A percentile compares a stretch with the other conserved stretches of the same genome.
phyloP scores from a whole-genome alignment of 331 rosid genomes.

The Malus hybrid region DNA sequence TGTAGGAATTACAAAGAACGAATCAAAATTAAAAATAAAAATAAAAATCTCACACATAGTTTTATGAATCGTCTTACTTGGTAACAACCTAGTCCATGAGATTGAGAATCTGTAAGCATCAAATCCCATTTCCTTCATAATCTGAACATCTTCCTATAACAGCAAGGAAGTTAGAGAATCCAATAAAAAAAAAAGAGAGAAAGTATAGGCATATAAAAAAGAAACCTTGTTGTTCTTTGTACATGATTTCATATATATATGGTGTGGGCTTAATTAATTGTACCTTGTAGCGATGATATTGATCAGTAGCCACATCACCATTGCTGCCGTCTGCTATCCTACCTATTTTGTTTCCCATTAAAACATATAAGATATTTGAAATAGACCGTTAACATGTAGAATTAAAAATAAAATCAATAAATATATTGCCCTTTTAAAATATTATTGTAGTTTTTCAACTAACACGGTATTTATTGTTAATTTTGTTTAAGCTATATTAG shows the following conservation, averaged over 20 bases:
- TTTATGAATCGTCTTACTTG: conserved; percentile 28
- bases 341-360: background rate
- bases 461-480: too few species aligned
- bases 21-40: too few species aligned
- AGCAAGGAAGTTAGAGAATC: too few species aligned
- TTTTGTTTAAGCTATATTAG: too few species aligned
- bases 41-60: background rate
- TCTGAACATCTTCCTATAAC: conserved; percentile 40
- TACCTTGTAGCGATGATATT: conserved; percentile 62
- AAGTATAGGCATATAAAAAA: too few species aligned
- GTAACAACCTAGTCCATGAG: conserved; percentile 41
- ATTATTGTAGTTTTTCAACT: too few species aligned
- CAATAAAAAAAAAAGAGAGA: background rate
- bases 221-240: background rate
- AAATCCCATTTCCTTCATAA: conserved; percentile 57
- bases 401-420: too few species aligned
- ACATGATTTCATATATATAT: background rate
- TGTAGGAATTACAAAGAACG: too few species aligned
- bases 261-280: background rate
- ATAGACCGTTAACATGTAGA: too few species aligned
- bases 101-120: conserved; percentile 58
- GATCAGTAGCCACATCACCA: conserved; percentile 38
- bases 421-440: too few species aligned
- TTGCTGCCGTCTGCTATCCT: conserved; percentile 7
- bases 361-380: too few species aligned